phyloP scores from a whole-genome alignment of 495 filamentous ascomycete genomes.

The Astrothelium subdiscretum region DNA sequence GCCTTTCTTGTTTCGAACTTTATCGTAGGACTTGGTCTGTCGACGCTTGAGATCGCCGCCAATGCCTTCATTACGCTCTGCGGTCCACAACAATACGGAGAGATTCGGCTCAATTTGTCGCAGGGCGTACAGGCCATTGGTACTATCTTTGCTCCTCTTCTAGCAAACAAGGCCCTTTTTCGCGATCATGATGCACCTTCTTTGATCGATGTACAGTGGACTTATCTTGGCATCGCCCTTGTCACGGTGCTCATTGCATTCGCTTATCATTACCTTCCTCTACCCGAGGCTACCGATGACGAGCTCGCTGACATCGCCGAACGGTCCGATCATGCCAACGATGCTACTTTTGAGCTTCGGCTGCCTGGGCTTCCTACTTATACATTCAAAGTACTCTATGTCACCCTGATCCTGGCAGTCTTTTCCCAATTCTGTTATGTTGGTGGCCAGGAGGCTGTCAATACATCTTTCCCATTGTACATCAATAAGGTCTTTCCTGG shows the following conservation, averaged over 20 bases:
- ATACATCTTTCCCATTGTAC: constrained; percentile 35
- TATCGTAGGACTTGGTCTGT: constrained; percentile 52
- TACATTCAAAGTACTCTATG: constrained; percentile 41
- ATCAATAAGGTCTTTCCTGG: constrained; percentile 28
- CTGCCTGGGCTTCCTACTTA: constrained; percentile 8
- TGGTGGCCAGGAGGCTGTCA: constrained; percentile 51
- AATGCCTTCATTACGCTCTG: constrained; percentile 61
- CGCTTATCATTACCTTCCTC: constrained; percentile 50
- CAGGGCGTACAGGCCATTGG: constrained; percentile 61
- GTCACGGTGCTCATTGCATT: constrained; percentile 54
- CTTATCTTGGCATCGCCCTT: constrained; percentile 56
- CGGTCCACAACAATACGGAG: constrained; percentile 53
- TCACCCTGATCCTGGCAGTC: constrained; percentile 45
- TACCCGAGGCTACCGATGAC: constrained; percentile 56
- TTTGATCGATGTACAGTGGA: constrained; percentile 58
- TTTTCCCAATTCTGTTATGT: constrained; percentile 56
- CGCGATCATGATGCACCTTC: constrained; percentile 35
- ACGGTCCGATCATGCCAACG: constrained; percentile 40
- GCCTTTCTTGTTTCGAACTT: constrained; percentile 58
- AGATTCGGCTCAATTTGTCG: constrained; percentile 53
- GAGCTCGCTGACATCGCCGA: constrained; percentile 48
- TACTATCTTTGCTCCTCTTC: constrained; percentile 47
- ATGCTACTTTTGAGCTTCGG: constrained; percentile 22
- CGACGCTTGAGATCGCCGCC: constrained; percentile 51
- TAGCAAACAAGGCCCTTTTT: constrained; percentile 53